Percentiles rank a stretch among this genome's conserved stretches.
Conservation (phyloP, 2,329 filamentous ascomycete genomes). For the Meredithiella fracta region DNA sequence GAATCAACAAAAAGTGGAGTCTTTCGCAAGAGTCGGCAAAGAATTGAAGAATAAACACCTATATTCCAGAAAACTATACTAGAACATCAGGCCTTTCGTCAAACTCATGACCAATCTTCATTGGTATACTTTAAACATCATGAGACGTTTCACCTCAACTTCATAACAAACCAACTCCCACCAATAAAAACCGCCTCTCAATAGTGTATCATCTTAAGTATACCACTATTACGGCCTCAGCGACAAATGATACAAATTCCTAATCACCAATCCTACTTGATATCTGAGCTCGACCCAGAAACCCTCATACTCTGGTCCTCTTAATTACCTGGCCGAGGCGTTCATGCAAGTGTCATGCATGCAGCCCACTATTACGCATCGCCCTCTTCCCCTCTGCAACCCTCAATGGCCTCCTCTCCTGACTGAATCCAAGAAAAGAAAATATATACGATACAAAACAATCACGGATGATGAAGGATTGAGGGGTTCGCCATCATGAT, state of each 20-base stretch:
- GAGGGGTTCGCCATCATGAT: background rate
- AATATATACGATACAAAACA: too few relatives aligned
- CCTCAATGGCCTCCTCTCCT: background rate
- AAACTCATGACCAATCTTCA: too few relatives aligned
- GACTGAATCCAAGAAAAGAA: background rate
- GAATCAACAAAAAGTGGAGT: background rate
- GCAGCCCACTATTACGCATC: background rate
- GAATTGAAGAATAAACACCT: background rate
- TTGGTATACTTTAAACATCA: too few relatives aligned
- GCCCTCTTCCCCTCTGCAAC: background rate
- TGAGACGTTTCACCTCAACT: too few relatives aligned
- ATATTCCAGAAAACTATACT: background rate
- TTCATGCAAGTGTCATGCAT: background rate
- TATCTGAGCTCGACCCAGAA: too few relatives aligned
- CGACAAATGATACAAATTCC: too few relatives aligned
- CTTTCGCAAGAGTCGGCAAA: background rate
- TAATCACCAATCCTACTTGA: too few relatives aligned
- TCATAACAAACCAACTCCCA: too few relatives aligned
- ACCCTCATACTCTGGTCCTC: background rate
- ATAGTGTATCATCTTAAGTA: too few relatives aligned
- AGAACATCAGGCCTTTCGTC: too few relatives aligned
- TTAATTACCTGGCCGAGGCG: background rate
- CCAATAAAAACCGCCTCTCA: too few relatives aligned
- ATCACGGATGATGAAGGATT: background rate
- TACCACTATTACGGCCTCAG: too few relatives aligned